Conservation (phyloP, 78 protist species). For the Dictyostelium discoideum region dicty_2.7 NC_007089.4:2447001-2447500, state of each 20-base stretch:
- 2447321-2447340: not conserved
- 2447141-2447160: slow-evolving; percentile 63
- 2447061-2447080: slow-evolving; percentile 55
- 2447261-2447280: slow-evolving; percentile 6
- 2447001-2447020: slow-evolving; percentile 58
- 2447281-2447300: not conserved
- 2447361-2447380: not conserved
- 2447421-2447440: slow-evolving; percentile 81
- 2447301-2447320: not conserved
- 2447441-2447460: slow-evolving; percentile 90
- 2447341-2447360: not conserved
- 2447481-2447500: slow-evolving; percentile 94
- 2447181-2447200: slow-evolving; percentile 52
- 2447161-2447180: slow-evolving; percentile 68
- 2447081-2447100: slow-evolving; percentile 65
- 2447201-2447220: slow-evolving; percentile 81
- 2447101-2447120: slow-evolving; percentile 32
- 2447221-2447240: slow-evolving; percentile 68
- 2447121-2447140: slow-evolving; percentile 53
- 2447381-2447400: slow-evolving; percentile 92
- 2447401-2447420: slow-evolving; percentile 95
- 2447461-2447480: slow-evolving; percentile 96
- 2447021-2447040: slow-evolving; percentile 54
- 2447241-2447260: slow-evolving; percentile 63
- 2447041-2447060: slow-evolving; percentile 37